Base-by-base conservation (phyloP, 345 rosid species). In the Eucalyptus marginata region DNA sequence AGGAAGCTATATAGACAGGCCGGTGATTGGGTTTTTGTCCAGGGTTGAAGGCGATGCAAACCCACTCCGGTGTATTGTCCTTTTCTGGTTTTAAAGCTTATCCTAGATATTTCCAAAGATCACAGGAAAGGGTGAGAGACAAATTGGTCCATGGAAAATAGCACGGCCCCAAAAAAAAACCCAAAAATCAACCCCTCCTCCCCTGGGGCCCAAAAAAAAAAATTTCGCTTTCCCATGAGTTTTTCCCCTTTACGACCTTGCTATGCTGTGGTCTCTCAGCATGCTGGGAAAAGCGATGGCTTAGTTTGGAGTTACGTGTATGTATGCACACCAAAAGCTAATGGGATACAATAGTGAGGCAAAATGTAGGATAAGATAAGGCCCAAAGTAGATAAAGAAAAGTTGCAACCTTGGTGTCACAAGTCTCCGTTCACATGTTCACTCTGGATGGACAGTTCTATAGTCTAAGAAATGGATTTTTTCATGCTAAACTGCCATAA, bases 391-490 rank as follows among this genome's bases (percentile, higher is more conserved):
- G 33, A 62, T 62, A n/a, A 62, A 29, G 68, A 29, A 27, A 27
- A 27, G 68, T 29, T 29, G 68, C 33, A 62, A 62, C 33, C 1
- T 0, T 13, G 68, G 17, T 62, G 31, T 27, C 9, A 0, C 33
- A 13, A 29, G 68, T 29, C 68, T 29, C 14, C 17, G 16, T 62
- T 27, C 8, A 29, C 17, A 0, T 31, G 17, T 33, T 13, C 17
- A 12, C 13, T 62, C 17, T 62, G 16, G 33, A 27, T n/a, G 31
- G 68, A 62, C 8, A 62, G 68, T 62, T 29, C 68, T 62, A 29
- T 27, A 3, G 16, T 62, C 68, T 13, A 62, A 27, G 33, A 62
- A 29, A 29, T 3, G 33, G 16, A 62, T 4, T 29, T 14, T 62
- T 62, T 62, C 33, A 29, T 13, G 33, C 68, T 29, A 62, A 62